These are phyloP conservation scores for Coprinopsis cinerea DNA, from an alignment of 768 basidiomycete species.

Conservation along the genomic window DNA sequence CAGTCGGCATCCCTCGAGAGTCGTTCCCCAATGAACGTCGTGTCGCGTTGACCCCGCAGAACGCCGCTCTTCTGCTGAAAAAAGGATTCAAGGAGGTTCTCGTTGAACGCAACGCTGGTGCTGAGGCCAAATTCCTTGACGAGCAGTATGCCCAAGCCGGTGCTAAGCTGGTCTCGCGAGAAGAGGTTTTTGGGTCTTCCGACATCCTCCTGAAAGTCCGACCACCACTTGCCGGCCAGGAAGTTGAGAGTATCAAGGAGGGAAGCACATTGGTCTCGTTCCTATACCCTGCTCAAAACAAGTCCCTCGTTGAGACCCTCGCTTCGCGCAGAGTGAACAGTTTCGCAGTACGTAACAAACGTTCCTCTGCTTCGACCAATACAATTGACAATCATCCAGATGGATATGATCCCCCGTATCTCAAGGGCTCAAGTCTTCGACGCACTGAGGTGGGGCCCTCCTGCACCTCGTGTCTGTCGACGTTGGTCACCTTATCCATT, in stretches of 20 bases:
- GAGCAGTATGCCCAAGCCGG: conserved; percentile 76
- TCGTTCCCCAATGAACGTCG: conserved; percentile 73
- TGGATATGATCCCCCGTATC: conserved; percentile 91
- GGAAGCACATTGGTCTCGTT: conserved; percentile 81
- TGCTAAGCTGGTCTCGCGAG: conserved; percentile 66
- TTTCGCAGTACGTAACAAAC: conserved; percentile 48
- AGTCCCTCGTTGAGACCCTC: conserved; percentile 62
- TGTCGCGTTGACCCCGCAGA: conserved; percentile 78
- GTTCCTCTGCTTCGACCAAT: background rate
- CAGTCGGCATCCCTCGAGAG: conserved; percentile 74
- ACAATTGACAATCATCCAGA: conserved; percentile 26
- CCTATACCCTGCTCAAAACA: conserved; percentile 80
- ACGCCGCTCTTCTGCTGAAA: conserved; percentile 67
- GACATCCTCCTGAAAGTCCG: conserved; percentile 87
- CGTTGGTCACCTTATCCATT: conserved; percentile 4
- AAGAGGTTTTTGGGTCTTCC: conserved; percentile 59
- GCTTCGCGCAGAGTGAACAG: conserved; percentile 61
- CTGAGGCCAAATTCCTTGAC: conserved; percentile 72
- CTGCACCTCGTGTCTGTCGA: conserved; percentile 1
- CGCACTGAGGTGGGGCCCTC: conserved; percentile 58
- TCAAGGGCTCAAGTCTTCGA: conserved; percentile 89
- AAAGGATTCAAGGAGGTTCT: conserved; percentile 75
- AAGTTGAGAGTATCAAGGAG: conserved; percentile 56
- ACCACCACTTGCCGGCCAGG: conserved; percentile 61
- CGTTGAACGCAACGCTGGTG: conserved; percentile 67